A percentile compares a stretch with the other conserved stretches of the same genome.
Evolutionary conservation across 306 rosid species (phyloP).

Genomic region (Lablab purpureus): DNA sequence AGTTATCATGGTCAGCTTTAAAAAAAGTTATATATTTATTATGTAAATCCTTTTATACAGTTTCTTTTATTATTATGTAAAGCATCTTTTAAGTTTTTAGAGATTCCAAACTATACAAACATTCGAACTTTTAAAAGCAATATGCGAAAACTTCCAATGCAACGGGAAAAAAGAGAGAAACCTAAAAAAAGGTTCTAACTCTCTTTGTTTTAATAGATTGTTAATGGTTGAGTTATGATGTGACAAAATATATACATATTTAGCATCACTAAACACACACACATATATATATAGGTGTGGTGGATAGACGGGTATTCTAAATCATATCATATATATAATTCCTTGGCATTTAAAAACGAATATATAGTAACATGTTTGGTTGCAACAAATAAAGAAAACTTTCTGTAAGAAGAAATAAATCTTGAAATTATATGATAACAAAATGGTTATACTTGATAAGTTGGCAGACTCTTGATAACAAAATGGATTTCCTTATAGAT

Average conservation of each 20-base stretch:
- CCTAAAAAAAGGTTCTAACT: neutral
- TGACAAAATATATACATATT: neutral
- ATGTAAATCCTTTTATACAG: neutral
- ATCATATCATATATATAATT: neutral
- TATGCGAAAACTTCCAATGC: neutral
- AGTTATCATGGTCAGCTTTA: too few species aligned
- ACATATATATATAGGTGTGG: neutral
- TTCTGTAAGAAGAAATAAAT: constrained; percentile 5
- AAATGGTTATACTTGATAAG: constrained; percentile 17
- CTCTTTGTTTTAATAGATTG: neutral
- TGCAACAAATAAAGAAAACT: constrained; percentile 11
- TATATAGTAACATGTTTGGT: neutral
- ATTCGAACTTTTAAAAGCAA: neutral
- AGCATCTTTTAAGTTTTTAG: neutral
- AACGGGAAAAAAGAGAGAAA: neutral
- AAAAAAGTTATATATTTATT: too few species aligned
- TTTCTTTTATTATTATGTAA: too few species aligned
- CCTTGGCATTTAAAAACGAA: neutral
- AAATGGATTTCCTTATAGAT: constrained; percentile 11
- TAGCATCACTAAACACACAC: neutral
- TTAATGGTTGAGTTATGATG: neutral
- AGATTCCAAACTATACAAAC: neutral
- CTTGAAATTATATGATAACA: constrained; percentile 26
- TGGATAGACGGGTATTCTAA: neutral
- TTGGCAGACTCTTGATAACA: constrained; percentile 18